Percentiles rank a stretch among this genome's conserved stretches.
phyloP scores from a whole-genome alignment of 768 basidiomycete species.

The Hydnomerulius pinastri region DNA sequence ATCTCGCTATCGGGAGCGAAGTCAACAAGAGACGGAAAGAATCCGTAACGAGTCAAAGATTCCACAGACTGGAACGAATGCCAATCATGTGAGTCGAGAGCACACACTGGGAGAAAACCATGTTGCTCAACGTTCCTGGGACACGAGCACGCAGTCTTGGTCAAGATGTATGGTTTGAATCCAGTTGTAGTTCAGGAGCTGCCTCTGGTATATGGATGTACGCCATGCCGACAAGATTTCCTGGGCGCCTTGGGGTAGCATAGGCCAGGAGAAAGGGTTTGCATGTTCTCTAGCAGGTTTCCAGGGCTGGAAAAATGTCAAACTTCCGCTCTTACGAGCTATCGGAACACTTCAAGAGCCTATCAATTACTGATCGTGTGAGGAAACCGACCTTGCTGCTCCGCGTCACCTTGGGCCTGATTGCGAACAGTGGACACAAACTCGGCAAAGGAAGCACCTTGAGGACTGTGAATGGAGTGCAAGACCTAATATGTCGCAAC shows the following conservation, averaged over 20 bases:
- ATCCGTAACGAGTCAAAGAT: constrained; percentile 27
- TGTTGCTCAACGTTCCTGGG: constrained; percentile 15
- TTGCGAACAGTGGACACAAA: constrained; percentile 29
- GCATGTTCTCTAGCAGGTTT: constrained; percentile 34
- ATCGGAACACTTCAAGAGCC: background rate
- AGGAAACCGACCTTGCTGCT: constrained; percentile 25
- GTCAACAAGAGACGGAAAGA: constrained; percentile 22
- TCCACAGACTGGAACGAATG: constrained; percentile 24
- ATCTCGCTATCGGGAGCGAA: constrained; percentile 26
- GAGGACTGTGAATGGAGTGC: constrained; percentile 20
- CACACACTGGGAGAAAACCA: background rate
- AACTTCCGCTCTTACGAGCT: constrained; percentile 17
- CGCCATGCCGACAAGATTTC: constrained; percentile 31
- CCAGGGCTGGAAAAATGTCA: constrained; percentile 34
- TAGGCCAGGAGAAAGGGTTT: constrained; percentile 35
- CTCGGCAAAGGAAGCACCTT: constrained; percentile 17
- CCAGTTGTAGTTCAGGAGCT: constrained; percentile 33
- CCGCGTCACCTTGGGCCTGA: constrained; percentile 25
- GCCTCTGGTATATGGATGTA: constrained; percentile 23
- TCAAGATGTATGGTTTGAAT: constrained; percentile 31
- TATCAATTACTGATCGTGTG: background rate
- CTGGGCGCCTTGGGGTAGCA: constrained; percentile 26
- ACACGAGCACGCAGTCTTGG: constrained; percentile 23
- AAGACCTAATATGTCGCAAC: constrained; percentile 22
- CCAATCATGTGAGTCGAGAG: background rate